Evolutionary conservation across 495 filamentous ascomycete species (phyloP), one percentile per base, ranked within the genome.

Genomic region (Penicillium atrosanguineum): DNA sequence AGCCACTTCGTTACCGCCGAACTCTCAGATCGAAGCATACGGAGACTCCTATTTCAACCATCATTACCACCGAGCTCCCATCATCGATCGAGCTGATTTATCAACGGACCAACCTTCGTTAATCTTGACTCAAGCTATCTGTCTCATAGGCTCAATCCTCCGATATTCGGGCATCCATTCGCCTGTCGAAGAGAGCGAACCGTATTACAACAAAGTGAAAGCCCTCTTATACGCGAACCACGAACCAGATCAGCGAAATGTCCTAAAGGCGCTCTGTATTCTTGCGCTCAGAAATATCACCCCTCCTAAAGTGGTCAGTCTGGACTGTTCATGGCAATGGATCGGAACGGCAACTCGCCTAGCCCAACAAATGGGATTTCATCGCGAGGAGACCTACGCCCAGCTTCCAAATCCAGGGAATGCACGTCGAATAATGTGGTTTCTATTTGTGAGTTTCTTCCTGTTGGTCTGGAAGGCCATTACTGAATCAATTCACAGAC

Each of bases 171-270:
- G 52, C 0, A 41, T 48, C 8, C 38, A 38, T 7, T 49, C 46
- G 7, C 45, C 40, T 20, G 28, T 55, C 25, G 40, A 48, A 42
- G 52, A 55, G 15, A 48, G 46, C 29, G 52, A 55, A 14, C 15
- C 26, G 15, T 55, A 55, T 20, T 55, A 55, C 46, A 34, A 38
- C 46, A 56, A 46, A 50, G 46, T 41, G 16, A 56, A 56, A 41
- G 31, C 53, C 7, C 28, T 56, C 6, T 14, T 56, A 2, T 50
- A 45, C 39, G 14, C 41, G 3, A 50, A 56, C 18, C n/a, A 53
- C 23, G 50, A 53, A 19, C n/a, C 34, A 39, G 42, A 53, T 40
- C 42, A 46, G 20, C 42, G 44, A 26, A 26, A 28, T 1, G 50
- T 53, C 4, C 43, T 53, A 0, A 41, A 53, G 25, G 50, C 43